Base-by-base conservation (phyloP, 768 basidiomycete species). In the Thelephora ganbajun region DNA sequence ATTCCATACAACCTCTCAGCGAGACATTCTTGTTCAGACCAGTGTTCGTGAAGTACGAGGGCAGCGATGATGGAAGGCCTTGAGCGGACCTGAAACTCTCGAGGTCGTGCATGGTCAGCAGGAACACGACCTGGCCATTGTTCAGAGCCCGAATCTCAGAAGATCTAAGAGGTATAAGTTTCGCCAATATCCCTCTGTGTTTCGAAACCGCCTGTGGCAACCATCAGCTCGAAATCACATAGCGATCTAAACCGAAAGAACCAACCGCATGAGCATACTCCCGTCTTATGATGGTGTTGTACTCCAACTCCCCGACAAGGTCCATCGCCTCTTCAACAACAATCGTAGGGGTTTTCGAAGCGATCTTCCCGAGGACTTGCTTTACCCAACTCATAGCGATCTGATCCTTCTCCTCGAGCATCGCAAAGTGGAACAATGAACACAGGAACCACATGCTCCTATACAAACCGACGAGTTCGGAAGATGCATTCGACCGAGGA, bases 371-470 rank as follows among this genome's bases (percentile, higher is more conserved):
- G 14, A 96, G 68, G 1, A 86, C 83, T 26, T 84, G 80, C 39
- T 71, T 68, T 44, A 88, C 73, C 83, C 89, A 89, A 39, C 80
- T 77, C 75, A 83, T 81, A 1, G 82, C 80, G 19, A 71, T 69
- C 26, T 70, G 73, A 41, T 79, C 78, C 18, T 66, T 69, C 30
- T 71, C 69, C 33, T 72, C 69, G 16, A 68, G 63, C 2, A 59
- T 55, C 5, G 65, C 65, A 54, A 97, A 85, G 18, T 82, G 76
- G 56, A 94, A 91, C 13, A 94, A 73, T 20, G 86, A 76, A 59
- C 88, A 91, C 16, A 97, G 64, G 63, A 93, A 91, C 94, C 94
- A 99, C 65, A 92, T 72, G 57, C 89, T 91, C 39, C 92, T 77
- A 73, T 96, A 98, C 18, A 90, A 67, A 4, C 78, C 68, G 11